Evolutionary conservation across 1,139 yeast species (phyloP), one percentile per base, ranked within the genome.

Genomic region (Zygoascus meyerae): DNA sequence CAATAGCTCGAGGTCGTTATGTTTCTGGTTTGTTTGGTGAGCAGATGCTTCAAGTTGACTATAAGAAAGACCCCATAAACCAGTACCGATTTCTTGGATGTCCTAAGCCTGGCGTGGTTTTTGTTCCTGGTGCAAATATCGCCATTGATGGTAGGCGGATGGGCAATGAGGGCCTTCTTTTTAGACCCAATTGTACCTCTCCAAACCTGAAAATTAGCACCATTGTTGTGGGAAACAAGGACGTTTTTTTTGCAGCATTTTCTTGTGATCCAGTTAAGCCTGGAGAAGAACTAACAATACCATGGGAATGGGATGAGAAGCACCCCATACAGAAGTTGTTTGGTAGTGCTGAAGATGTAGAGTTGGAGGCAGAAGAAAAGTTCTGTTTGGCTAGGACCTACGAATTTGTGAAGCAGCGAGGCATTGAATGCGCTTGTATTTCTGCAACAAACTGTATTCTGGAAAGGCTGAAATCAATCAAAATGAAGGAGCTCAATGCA

Each of bases 301-400:
- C 78, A 1, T 90, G 97, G 97, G 86, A 83, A 53, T 90, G 96
- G 95, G 95, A 89, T 61, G 61, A 66, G 4, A 57, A 67, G 10
- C 96, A 89, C 61, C 96, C 97, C 2, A 84, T 86, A 34, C 68
- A 70, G 48, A 73, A 73, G 54, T 65, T 85, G 50, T 21, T 51
- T 5, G n/a, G 35, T 26, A 7, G 4, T 21, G 50, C 26, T 1
- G 37, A 44, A 17, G 49, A 48, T n/a, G 42, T 35, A 5, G 47
- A 42, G 10, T 51, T 60, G 31, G 44, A 54, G 4, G 46, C 48
- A 7, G 55, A 47, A 11, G 67, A 63, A 33, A 51, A 55, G 17
- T 48, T 44, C 17, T 61, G 59, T 45, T 41, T 62, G 17, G 55
- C 48, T 1, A 44, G 48, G 26, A 55, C 57, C 14, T 53, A 54